Percentiles rank a stretch among this genome's conserved stretches.
phyloP scores from a whole-genome alignment of 2,329 filamentous ascomycete genomes.

The Neofusicoccum ribis region DNA sequence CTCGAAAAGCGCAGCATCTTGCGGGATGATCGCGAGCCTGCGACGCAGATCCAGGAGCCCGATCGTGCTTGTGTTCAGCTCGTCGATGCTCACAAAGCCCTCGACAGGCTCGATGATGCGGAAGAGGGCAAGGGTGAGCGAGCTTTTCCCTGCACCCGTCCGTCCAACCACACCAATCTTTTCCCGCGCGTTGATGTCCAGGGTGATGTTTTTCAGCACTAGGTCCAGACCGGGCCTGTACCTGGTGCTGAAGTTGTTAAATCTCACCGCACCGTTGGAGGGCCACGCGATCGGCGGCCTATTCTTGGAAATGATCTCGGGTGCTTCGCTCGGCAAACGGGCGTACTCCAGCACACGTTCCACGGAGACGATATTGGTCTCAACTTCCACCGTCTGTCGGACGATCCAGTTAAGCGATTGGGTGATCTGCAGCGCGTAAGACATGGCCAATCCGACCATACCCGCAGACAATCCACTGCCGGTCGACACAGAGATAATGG shows the following conservation, averaged over 20 bases:
- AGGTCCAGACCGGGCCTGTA: slow-evolving; percentile 89
- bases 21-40: slow-evolving; percentile 92
- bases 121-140: slow-evolving; percentile 88
- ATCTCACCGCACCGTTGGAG: slow-evolving; percentile 80
- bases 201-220: slow-evolving; percentile 87
- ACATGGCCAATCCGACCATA: slow-evolving; percentile 90
- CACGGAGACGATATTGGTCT: slow-evolving; percentile 99
- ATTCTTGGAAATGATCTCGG: slow-evolving; percentile 86
- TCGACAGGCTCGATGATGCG: slow-evolving; percentile 86
- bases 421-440: slow-evolving; percentile 95
- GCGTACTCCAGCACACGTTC: slow-evolving; percentile 97
- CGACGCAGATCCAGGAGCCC: slow-evolving; percentile 85
- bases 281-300: slow-evolving; percentile 91
- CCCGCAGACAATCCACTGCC: slow-evolving; percentile 67
- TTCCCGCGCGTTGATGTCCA: slow-evolving; percentile 93
- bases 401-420: slow-evolving; percentile 99
- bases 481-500: slow-evolving; percentile 75
- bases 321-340: slow-evolving; percentile 84
- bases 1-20: slow-evolving; percentile 95
- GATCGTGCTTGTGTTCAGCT: slow-evolving; percentile 84
- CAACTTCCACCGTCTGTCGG: slow-evolving; percentile 97
- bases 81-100: slow-evolving; percentile 86
- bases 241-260: slow-evolving; percentile 90
- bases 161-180: slow-evolving; percentile 97
- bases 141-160: slow-evolving; percentile 94